These are phyloP conservation scores for Viridothelium virens DNA, from an alignment of 495 filamentous ascomycete genomes.

Conservation along the genomic window DNA sequence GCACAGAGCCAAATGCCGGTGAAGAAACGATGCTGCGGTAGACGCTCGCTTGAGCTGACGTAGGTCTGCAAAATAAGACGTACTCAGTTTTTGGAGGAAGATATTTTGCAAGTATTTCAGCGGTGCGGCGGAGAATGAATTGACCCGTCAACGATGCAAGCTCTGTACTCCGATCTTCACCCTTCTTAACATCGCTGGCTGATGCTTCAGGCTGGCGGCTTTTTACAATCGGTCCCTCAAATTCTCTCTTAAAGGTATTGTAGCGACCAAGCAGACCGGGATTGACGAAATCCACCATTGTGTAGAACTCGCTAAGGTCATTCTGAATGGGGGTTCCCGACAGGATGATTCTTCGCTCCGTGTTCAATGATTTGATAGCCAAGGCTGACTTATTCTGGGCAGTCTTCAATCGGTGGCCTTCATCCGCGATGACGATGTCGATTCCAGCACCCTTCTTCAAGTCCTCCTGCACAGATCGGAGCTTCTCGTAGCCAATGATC, in stretches of 20 bases:
- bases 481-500: slow-evolving; percentile 79
- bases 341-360: slow-evolving; percentile 58
- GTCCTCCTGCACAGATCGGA: slow-evolving; percentile 60
- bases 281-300: slow-evolving; percentile 74
- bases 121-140: slow-evolving; percentile 73
- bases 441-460: slow-evolving; percentile 55
- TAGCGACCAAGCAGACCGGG: slow-evolving; percentile 62
- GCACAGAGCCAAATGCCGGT: slow-evolving; percentile 56
- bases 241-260: slow-evolving; percentile 62
- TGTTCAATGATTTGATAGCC: slow-evolving; percentile 66
- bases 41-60: slow-evolving; percentile 56
- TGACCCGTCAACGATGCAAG: slow-evolving; percentile 57
- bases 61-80: slow-evolving; percentile 68
- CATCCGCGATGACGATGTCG: slow-evolving; percentile 75
- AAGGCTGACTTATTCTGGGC: slow-evolving; percentile 72
- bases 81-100: slow-evolving; percentile 73
- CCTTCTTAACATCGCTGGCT: slow-evolving; percentile 61
- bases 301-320: slow-evolving; percentile 70
- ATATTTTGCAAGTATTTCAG: slow-evolving; percentile 64
- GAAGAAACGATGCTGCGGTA: slow-evolving; percentile 64
- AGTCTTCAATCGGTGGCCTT: slow-evolving; percentile 75
- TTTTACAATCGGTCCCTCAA: slow-evolving; percentile 64
- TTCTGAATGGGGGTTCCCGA: slow-evolving; percentile 78
- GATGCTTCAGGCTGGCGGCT: slow-evolving; percentile 65
- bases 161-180: slow-evolving; percentile 61